Conservation (phyloP, 1,284 basidiomycete genomes). For the Rhodotorula sp. region DNA sequence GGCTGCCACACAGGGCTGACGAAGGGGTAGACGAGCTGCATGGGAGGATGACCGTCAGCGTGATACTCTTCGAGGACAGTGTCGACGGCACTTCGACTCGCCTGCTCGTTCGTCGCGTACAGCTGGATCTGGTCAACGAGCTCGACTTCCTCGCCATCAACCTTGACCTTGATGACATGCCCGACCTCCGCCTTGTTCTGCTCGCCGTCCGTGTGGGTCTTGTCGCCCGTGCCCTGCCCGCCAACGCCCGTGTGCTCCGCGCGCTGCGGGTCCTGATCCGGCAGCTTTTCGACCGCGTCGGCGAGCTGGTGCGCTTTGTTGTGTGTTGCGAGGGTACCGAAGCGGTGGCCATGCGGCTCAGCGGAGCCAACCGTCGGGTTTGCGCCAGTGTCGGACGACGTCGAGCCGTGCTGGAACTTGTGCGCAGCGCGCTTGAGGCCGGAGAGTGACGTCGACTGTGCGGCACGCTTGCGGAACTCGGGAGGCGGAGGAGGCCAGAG, state of each 20-base stretch:
- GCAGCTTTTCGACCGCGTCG: conserved; percentile 21
- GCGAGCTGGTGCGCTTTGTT: conserved; percentile 33
- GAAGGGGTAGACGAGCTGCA: conserved; percentile 63
- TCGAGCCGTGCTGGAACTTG: conserved; percentile 3
- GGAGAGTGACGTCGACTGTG: conserved; percentile 41
- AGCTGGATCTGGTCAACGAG: conserved; percentile 71
- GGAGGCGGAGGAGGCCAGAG: conserved; percentile 85
- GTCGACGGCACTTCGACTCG: conserved; percentile 56
- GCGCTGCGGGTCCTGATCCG: conserved; percentile 13
- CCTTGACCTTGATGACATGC: conserved; percentile 32
- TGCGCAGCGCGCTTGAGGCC: conserved; percentile 61
- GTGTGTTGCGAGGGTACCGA: conserved; percentile 12
- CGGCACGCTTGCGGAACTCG: conserved; percentile 57
- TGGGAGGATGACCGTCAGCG: background rate
- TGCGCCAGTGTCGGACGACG: background rate
- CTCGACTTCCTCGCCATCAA: conserved; percentile 43
- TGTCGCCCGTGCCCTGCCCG: background rate
- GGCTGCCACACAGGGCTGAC: conserved; percentile 73
- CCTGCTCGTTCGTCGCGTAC: conserved; percentile 81
- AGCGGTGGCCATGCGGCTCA: background rate
- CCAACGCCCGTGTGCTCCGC: conserved; percentile 7
- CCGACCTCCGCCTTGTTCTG: conserved; percentile 33
- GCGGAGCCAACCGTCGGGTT: background rate
- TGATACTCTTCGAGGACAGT: background rate
- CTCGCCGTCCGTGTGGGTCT: background rate